A percentile compares a stretch with the other conserved stretches of the same genome.
phyloP scores from a whole-genome alignment of 352 stramenopile genomes.

The Phytophthora capsici region DNA sequence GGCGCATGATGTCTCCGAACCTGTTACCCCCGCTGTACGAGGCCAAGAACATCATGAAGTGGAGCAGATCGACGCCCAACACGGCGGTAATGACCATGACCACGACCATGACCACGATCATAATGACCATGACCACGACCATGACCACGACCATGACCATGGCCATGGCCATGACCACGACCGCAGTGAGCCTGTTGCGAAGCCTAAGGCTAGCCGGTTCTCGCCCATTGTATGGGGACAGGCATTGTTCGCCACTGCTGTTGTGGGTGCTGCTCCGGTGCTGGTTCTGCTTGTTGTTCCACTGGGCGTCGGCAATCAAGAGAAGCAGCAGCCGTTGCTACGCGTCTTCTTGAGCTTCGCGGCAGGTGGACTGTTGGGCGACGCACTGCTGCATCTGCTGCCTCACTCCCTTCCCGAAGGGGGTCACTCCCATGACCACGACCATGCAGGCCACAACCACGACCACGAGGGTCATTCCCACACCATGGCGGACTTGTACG shows the following conservation, averaged over 20 bases:
- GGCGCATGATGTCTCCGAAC: constrained; percentile 12
- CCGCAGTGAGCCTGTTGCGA: constrained; percentile 23
- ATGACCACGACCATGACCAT: constrained; percentile 29
- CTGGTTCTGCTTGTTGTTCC: constrained; percentile 76
- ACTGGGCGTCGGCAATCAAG: constrained; percentile 56
- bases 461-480: constrained; percentile 65
- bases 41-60: constrained; percentile 14
- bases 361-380: constrained; percentile 86
- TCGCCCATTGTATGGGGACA: constrained; percentile 60
- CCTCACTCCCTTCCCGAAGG: constrained; percentile 80
- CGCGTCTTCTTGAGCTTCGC: constrained; percentile 91
- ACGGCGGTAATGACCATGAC: constrained; percentile 22
- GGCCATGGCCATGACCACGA: constrained; percentile 26
- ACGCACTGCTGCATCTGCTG: constrained; percentile 91
- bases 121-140: constrained; percentile 25
- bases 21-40: constrained; percentile 11
- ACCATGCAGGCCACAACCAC: constrained; percentile 39
- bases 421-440: constrained; percentile 37
- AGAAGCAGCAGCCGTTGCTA: constrained; percentile 74
- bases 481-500: constrained; percentile 62
- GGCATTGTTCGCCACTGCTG: constrained; percentile 71
- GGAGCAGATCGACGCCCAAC: constrained; percentile 17
- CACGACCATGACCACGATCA: constrained; percentile 33
- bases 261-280: constrained; percentile 77
- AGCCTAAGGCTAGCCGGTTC: constrained; percentile 40